A percentile compares a stretch with the other conserved stretches of the same genome.
phyloP scores from a whole-genome alignment of 2,329 filamentous ascomycete genomes.

The Verticillium isaacii region DNA sequence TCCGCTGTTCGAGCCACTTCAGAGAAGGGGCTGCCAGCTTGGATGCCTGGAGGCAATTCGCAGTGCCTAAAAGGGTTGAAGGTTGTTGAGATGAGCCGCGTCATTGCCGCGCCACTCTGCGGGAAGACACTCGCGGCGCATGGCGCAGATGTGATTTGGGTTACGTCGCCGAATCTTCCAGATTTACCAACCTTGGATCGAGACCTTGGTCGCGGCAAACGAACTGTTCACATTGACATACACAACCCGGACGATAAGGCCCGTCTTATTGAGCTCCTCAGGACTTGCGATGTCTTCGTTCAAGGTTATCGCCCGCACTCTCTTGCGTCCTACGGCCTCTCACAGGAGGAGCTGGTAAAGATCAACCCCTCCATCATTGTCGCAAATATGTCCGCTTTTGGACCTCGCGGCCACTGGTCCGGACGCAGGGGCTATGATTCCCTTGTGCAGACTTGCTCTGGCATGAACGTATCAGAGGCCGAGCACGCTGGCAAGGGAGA shows the following conservation, averaged over 20 bases:
- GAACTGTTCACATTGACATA: constrained; percentile 24
- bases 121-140: constrained; percentile 24
- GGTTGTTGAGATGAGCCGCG: constrained; percentile 27
- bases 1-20: too few relatives aligned
- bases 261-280: constrained; percentile 23
- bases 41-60: constrained; percentile 23
- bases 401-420: constrained; percentile 34
- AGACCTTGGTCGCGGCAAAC: constrained; percentile 29
- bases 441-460: constrained; percentile 44
- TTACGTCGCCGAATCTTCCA: constrained; percentile 24
- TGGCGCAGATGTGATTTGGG: constrained; percentile 26
- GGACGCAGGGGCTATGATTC: constrained; percentile 49
- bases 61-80: constrained; percentile 20
- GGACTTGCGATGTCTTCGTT: constrained; percentile 34
- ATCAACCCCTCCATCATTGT: constrained; percentile 40
- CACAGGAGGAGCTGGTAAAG: constrained; percentile 26
- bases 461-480: constrained; percentile 52
- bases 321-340: constrained; percentile 35
- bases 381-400: constrained; percentile 50
- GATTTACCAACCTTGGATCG: constrained; percentile 24
- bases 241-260: constrained; percentile 15
- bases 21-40: neutral
- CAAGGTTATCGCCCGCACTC: constrained; percentile 43
- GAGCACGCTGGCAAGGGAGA: constrained; percentile 34
- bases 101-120: constrained; percentile 28